Conservation (phyloP, 768 basidiomycete species). For the Tulasnella calospora region DNA sequence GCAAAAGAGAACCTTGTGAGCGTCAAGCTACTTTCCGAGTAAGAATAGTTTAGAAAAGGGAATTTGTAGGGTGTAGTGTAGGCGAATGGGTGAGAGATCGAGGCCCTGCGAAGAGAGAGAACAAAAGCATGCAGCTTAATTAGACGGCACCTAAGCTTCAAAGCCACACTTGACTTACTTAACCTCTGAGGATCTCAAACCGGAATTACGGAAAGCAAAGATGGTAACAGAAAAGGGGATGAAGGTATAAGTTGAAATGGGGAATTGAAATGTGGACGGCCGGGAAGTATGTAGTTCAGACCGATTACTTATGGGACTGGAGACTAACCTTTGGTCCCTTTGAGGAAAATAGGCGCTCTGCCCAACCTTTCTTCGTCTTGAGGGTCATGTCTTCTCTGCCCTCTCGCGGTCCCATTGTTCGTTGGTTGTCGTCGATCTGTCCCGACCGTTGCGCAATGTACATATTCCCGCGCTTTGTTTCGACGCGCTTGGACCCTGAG, state of each 20-base stretch:
- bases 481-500: neutral
- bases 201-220: neutral
- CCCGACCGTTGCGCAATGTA: neutral
- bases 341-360: neutral
- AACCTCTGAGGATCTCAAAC: neutral
- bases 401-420: neutral
- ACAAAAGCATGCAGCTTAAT: neutral
- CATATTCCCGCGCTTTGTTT: constrained; percentile 1
- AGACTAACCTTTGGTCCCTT: constrained; percentile 9
- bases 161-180: neutral
- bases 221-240: neutral
- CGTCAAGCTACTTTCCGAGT: neutral
- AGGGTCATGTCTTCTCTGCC: neutral
- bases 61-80: neutral
- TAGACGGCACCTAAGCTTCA: neutral
- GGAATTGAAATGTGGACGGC: neutral
- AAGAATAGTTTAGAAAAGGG: neutral
- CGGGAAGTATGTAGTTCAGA: neutral
- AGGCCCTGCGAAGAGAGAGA: neutral
- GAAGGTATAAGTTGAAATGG: neutral
- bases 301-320: neutral
- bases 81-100: neutral
- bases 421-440: neutral
- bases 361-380: constrained; percentile 1
- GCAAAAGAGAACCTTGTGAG: neutral